Conservation (phyloP, 139 green algal genomes). For the Auxenochlorella pyrenoidosa region DNA sequence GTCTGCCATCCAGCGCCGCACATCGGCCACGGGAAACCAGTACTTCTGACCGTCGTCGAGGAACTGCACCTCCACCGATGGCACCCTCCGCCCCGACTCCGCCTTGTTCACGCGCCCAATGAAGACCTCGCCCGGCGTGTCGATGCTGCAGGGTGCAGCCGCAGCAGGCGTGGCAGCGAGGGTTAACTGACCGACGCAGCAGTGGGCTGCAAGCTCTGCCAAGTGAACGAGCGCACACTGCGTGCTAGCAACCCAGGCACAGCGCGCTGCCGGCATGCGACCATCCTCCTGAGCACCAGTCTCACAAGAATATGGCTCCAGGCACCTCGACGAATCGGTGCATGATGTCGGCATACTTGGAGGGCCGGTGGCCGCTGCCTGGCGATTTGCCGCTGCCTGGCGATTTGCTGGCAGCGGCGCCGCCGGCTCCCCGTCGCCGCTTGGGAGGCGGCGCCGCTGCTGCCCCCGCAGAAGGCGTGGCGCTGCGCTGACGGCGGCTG, state of each 20-base stretch:
- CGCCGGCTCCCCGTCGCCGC: neutral
- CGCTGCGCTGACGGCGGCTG: neutral
- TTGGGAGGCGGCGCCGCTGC: neutral
- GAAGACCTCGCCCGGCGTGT: neutral
- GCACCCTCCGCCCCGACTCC: slow-evolving; percentile 9
- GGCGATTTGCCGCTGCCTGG: neutral
- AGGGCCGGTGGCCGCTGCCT: neutral
- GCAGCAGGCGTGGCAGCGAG: neutral
- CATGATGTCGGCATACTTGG: slow-evolving; percentile 29
- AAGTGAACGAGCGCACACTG: too few relatives aligned
- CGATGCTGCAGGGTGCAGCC: slow-evolving; percentile 3
- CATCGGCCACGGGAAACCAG: slow-evolving; percentile 33
- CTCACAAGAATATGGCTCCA: slow-evolving; percentile 27
- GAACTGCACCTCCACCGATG: slow-evolving; percentile 29
- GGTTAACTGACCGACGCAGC: too few relatives aligned
- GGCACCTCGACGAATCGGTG: slow-evolving; percentile 3
- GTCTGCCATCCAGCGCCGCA: neutral
- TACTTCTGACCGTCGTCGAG: slow-evolving; percentile 27
- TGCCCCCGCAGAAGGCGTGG: neutral
- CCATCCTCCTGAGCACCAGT: too few relatives aligned
- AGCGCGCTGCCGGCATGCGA: too few relatives aligned
- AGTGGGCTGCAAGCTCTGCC: too few relatives aligned
- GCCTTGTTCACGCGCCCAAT: neutral
- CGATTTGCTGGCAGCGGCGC: neutral
- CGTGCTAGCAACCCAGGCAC: too few relatives aligned